These are phyloP conservation scores for Grigorovia humatica DNA, from an alignment of 805 yeast species.

Conservation along the genomic window DNA sequence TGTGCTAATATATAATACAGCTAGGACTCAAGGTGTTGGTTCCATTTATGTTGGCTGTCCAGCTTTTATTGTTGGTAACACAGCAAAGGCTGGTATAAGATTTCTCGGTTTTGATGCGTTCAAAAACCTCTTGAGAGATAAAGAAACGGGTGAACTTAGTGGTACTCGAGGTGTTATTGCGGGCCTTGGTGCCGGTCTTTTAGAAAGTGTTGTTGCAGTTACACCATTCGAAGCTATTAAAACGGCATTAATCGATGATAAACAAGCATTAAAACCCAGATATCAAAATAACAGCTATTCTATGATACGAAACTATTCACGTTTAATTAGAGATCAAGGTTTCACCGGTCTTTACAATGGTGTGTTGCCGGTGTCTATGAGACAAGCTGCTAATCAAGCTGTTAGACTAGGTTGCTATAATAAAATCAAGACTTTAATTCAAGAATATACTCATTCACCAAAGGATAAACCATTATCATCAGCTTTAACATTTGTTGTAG, in stretches of 20 bases:
- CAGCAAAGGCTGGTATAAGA: conserved; percentile 92
- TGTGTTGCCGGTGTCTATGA: conserved; percentile 79
- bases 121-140: conserved; percentile 66
- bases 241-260: conserved; percentile 91
- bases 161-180: conserved; percentile 91
- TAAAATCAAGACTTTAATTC: conserved; percentile 70
- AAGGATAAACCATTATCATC: conserved; percentile 69
- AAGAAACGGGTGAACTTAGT: conserved; percentile 67
- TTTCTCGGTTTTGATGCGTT: conserved; percentile 88
- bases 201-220: conserved; percentile 87
- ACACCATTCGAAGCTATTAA: conserved; percentile 96
- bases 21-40: conserved; percentile 64
- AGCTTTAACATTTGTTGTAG: conserved; percentile 73
- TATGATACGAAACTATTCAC: conserved; percentile 34
- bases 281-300: conserved; percentile 57
- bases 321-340: conserved; percentile 68
- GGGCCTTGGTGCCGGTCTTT: conserved; percentile 93
- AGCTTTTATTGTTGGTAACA: conserved; percentile 90
- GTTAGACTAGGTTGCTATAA: conserved; percentile 91
- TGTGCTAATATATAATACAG: conserved; percentile 63
- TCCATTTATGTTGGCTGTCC: conserved; percentile 92
- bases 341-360: conserved; percentile 80
- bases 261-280: conserved; percentile 62
- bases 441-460: conserved; percentile 54
- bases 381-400: conserved; percentile 94